A percentile compares a stretch with the other conserved stretches of the same genome.
Evolutionary conservation across 352 stramenopile genomes (phyloP).

Genomic region (Hyaloperonospora brassicae): DNA sequence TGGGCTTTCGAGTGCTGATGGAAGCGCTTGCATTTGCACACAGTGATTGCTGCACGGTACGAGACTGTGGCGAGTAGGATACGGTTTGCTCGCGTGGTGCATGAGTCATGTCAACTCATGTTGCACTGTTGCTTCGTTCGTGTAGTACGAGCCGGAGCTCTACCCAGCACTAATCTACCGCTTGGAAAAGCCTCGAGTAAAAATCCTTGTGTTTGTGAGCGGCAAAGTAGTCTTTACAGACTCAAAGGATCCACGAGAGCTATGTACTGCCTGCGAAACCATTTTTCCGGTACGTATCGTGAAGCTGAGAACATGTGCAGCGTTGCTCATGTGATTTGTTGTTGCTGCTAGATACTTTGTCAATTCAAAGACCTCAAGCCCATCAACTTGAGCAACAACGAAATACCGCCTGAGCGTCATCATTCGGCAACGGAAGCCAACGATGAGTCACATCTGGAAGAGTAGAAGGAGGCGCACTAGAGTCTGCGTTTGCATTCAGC

Average conservation of each 20-base stretch:
- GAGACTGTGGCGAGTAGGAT: background rate
- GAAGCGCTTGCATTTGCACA: conserved; percentile 75
- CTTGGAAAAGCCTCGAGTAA: conserved; percentile 92
- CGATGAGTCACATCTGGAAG: conserved; percentile 36
- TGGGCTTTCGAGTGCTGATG: conserved; percentile 74
- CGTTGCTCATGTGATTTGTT: conserved; percentile 1
- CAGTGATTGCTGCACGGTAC: conserved; percentile 63
- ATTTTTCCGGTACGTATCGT: conserved; percentile 56
- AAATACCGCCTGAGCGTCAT: background rate
- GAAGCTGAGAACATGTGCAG: background rate
- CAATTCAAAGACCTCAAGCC: conserved; percentile 48
- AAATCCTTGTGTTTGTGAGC: conserved; percentile 98
- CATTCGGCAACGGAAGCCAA: conserved; percentile 20
- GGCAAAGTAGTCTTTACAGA: conserved; percentile 97
- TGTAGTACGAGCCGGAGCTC: conserved; percentile 96
- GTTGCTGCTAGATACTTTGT: conserved; percentile 44
- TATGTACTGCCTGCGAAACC: conserved; percentile 74
- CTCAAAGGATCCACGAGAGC: conserved; percentile 77
- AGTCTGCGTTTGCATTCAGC: too few relatives aligned
- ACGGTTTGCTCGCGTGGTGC: background rate
- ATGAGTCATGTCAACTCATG: background rate
- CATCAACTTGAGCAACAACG: conserved; percentile 12
- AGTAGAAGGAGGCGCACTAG: conserved; percentile 10
- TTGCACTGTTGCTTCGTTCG: background rate
- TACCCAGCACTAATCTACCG: conserved; percentile 99